A percentile compares a stretch with the other conserved stretches of the same genome.
Evolutionary conservation across 306 rosid genomes (phyloP).

Genomic region (Inga leiocalycina): DNA sequence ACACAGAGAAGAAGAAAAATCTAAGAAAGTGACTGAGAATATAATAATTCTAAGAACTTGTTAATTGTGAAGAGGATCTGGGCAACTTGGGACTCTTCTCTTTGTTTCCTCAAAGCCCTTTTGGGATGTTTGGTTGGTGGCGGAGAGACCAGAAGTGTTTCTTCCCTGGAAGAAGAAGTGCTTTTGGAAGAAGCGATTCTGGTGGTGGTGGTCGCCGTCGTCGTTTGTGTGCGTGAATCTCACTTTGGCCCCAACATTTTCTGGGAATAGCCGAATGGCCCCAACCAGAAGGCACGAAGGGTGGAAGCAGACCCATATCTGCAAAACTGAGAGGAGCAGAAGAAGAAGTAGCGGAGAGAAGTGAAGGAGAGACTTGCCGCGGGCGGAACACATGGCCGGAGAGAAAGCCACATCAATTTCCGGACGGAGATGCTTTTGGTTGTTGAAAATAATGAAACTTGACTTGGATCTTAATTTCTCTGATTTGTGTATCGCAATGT

Average conservation of each 20-base stretch:
- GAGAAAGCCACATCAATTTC: slow-evolving; percentile 39
- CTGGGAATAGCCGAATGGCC: slow-evolving; percentile 56
- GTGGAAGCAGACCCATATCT: slow-evolving; percentile 53
- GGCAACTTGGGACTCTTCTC: slow-evolving; percentile 90
- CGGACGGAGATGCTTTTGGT: not conserved
- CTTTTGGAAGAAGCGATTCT: slow-evolving; percentile 35
- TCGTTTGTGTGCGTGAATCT: slow-evolving; percentile 5
- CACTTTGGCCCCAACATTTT: slow-evolving; percentile 29
- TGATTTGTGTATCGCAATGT: not conserved
- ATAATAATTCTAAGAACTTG: slow-evolving; percentile 28
- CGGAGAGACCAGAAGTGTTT: slow-evolving; percentile 27
- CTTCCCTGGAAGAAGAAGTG: slow-evolving; percentile 42
- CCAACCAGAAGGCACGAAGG: slow-evolving; percentile 50
- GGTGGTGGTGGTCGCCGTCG: not conserved
- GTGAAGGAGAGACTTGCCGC: slow-evolving; percentile 45
- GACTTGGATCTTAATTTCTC: not conserved
- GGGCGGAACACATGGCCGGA: slow-evolving; percentile 50
- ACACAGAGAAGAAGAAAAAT: not conserved
- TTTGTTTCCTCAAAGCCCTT: slow-evolving; percentile 63
- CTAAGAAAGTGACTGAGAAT: slow-evolving; percentile 3
- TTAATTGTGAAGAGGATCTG: slow-evolving; percentile 98
- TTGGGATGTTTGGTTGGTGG: slow-evolving; percentile 32
- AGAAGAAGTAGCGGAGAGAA: slow-evolving; percentile 35
- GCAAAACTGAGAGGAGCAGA: slow-evolving; percentile 38
- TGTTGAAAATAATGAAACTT: slow-evolving; percentile 22